These are phyloP conservation scores for Rubia yunnanensis DNA, from an alignment of 257 asterid species.

Conservation along the genomic window DNA sequence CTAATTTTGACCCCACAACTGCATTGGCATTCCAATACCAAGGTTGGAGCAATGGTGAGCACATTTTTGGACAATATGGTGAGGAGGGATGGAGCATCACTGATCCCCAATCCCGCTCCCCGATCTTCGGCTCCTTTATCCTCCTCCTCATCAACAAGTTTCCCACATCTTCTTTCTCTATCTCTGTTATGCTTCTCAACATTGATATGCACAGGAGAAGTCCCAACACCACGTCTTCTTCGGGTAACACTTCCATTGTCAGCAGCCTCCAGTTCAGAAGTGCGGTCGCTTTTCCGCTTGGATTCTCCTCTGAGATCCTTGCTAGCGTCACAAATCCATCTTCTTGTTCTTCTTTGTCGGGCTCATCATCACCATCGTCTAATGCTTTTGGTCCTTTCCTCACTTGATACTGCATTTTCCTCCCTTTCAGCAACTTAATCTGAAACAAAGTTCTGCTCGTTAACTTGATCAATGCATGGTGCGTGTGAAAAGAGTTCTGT, in stretches of 20 bases:
- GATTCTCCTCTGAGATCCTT: conserved; percentile 60
- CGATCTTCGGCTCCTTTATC: conserved; percentile 55
- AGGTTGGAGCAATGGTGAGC: conserved; percentile 49
- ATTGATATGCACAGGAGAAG: conserved; percentile 59
- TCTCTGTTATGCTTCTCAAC: conserved; percentile 57
- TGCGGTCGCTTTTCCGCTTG: conserved; percentile 75
- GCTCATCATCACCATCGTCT: background rate
- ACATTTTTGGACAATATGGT: conserved; percentile 14
- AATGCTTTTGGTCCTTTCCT: conserved; percentile 18
- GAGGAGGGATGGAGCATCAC: conserved; percentile 56
- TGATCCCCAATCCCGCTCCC: conserved; percentile 82
- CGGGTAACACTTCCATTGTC: conserved; percentile 54
- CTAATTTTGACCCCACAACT: conserved; percentile 38
- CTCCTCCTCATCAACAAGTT: conserved; percentile 59
- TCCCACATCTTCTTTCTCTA: conserved; percentile 56
- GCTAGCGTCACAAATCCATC: conserved; percentile 53
- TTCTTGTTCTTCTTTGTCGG: conserved; percentile 26
- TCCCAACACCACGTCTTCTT: conserved; percentile 71
- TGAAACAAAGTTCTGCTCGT: conserved; percentile 11
- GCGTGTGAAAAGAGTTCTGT: too few relatives aligned
- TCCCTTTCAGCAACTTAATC: conserved; percentile 65
- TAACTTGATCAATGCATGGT: too few relatives aligned
- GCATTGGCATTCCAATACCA: conserved; percentile 70
- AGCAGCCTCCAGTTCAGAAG: conserved; percentile 79
- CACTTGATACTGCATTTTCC: conserved; percentile 60